Base-by-base conservation (phyloP, 192 early-diverging fungal genomes). In the Rhizoclosmatium globosum region DNA sequence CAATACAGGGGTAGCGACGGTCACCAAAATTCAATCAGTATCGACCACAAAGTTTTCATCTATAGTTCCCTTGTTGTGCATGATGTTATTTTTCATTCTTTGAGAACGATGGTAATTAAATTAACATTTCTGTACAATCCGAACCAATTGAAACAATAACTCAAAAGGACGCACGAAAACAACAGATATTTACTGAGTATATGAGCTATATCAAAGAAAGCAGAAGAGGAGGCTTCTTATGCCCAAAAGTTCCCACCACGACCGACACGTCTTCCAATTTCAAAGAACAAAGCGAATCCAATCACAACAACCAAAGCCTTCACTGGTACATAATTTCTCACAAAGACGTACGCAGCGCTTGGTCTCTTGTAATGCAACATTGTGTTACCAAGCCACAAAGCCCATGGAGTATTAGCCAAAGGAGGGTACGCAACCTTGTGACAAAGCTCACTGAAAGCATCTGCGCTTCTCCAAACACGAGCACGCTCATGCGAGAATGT, bases 401-500 rank as follows among this genome's bases (percentile, higher is more conserved):
- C 66, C 6, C 19, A 43, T 9, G 66, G 66, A 19, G 21, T 23
- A 41, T 68, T 68, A 48, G 69, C 13, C 11, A 58, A n/a, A 53
- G 69, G 69, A 19, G 69, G 48, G 41, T 71, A 71, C 38, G 38
- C 69, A 13, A 71, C 11, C 21, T 31, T 4, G 48, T 71, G 47
- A 6, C 47, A 46, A 19, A 39, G 31, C 56, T 71, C 69, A 9
- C 47, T 41, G 23, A 71, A 53, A 7, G 41, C 21, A 45, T 71
- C 69, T n/a, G 47, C 38, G 9, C 48, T 48, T 11, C 69, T 15
- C 69, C 69, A 71, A 19, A 57, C 48, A 44, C 47, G n/a, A 4
- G 48, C 48, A 31, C 56, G 69, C 48, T 71, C 15, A 17, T 71
- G 45, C 23, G 69, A 57, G 31, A 71, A 71, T 0, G 69, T 71